Base-by-base conservation (phyloP, 495 filamentous ascomycete species). In the Evernia prunastri region DNA sequence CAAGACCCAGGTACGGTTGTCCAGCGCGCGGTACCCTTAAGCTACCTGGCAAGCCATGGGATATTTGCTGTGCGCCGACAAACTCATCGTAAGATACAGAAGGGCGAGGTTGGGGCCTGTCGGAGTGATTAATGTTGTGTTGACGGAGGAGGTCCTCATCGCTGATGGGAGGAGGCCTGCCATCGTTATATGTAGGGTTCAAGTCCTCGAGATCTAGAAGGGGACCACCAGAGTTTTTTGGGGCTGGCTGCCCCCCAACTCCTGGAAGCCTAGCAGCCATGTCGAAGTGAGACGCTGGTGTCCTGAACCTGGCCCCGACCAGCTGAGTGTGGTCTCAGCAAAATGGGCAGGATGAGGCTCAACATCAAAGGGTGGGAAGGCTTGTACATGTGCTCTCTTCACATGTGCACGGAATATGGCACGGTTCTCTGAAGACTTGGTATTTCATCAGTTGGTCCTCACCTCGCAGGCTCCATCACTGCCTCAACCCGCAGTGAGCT, bases 11-110 rank as follows among this genome's bases (percentile, higher is more conserved):
- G 74, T 90, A 89, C 54, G 64, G 56, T 39, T 67, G 61, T 20
- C 54, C 64, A 29, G 39, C 23, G 31, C 42, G 43, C 54, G 72
- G 60, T 18, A 71, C 61, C 31, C 75, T 75, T n/a, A 82, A 79
- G 18, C 83, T 81, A 58, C 82, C 82, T 60, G 80, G 78, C 66
- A 82, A 69, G 65, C 75, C 75, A 75, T 82, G 72, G 61, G 79
- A 74, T 39, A 79, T 70, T 36, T 79, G 70, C 63, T 79, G 72
- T 42, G 76, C 84, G 57, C 94, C 95, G 63, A 98, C 86, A 71
- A 97, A 98, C 59, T 92, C 86, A 79, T 97, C 94, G 74, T 97
- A 96, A 39, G 93, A 96, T 56, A 92, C 82, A 27, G 92, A 97
- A 54, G 90, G 89, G 61, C 94, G 89, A 61, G 86, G 74, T 66